phyloP scores from a whole-genome alignment of 1,139 yeast species.

The Diutina catenulata region DNA sequence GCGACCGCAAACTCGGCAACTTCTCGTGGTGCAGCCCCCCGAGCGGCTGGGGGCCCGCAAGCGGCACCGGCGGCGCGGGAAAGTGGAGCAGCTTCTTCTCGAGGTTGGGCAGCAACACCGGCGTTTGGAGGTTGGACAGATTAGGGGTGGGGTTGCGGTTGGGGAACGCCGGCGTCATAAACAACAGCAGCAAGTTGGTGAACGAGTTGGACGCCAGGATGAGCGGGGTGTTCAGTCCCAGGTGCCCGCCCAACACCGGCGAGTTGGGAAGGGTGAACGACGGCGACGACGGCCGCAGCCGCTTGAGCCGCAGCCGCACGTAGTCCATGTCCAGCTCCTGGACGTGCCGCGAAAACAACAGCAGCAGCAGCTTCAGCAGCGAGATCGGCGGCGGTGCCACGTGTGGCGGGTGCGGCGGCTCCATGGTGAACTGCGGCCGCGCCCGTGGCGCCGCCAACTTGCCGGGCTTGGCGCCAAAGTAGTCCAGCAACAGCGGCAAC shows the following conservation, averaged over 20 bases:
- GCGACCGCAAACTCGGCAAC: constrained; percentile 4
- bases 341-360: constrained; percentile 8
- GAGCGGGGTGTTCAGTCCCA: constrained; percentile 31
- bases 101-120: constrained; percentile 2
- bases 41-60: not conserved
- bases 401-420: not conserved
- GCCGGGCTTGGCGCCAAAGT: constrained; percentile 10
- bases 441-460: not conserved
- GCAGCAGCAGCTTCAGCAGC: constrained; percentile 4
- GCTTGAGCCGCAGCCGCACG: constrained; percentile 43
- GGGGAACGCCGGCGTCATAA: constrained; percentile 34
- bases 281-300: constrained; percentile 67
- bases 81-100: constrained; percentile 3
- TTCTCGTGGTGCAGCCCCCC: not conserved
- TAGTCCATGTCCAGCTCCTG: constrained; percentile 36
- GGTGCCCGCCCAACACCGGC: constrained; percentile 20
- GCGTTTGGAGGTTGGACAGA: not conserved
- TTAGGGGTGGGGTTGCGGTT: constrained; percentile 2
- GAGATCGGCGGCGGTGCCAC: constrained; percentile 2
- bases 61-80: not conserved
- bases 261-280: constrained; percentile 17
- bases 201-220: constrained; percentile 33
- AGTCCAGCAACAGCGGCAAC: constrained; percentile 53
- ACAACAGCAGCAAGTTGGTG: constrained; percentile 28
- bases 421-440: not conserved